Evolutionary conservation across 2,329 filamentous ascomycete species (phyloP).

Genomic region (Leptoxyphium fumago): DNA sequence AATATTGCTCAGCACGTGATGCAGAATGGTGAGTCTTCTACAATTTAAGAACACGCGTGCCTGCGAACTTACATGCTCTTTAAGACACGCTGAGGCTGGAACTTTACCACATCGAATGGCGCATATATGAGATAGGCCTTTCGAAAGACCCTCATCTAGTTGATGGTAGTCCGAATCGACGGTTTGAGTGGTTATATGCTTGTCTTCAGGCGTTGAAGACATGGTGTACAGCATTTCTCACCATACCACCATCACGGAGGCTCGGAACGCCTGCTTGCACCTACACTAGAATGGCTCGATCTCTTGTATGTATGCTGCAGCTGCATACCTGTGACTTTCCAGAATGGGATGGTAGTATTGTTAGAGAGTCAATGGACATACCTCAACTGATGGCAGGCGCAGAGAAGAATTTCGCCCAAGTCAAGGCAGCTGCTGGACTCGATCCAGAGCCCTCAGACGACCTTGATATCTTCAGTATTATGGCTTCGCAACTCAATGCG

Average conservation of each 20-base stretch:
- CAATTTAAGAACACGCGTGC: no score
- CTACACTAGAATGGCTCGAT: background rate
- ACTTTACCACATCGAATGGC: background rate
- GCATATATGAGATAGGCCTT: background rate
- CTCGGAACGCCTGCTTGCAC: background rate
- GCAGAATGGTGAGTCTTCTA: background rate
- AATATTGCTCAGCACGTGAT: background rate
- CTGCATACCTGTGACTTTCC: background rate
- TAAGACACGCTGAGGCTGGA: background rate
- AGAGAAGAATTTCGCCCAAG: background rate
- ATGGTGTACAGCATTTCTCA: background rate
- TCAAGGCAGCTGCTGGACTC: background rate
- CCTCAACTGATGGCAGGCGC: background rate
- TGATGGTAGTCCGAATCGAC: background rate
- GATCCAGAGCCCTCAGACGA: background rate
- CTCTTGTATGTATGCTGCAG: background rate
- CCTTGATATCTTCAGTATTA: background rate
- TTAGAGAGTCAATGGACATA: background rate
- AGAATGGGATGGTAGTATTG: background rate
- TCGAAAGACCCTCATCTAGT: background rate
- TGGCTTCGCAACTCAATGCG: background rate
- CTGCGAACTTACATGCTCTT: no score
- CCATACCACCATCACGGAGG: background rate
- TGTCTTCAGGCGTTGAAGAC: background rate
- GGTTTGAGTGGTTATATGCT: background rate